Base-by-base conservation (phyloP, 192 early-diverging fungal genomes). In the Coemansia sp. region DNA sequence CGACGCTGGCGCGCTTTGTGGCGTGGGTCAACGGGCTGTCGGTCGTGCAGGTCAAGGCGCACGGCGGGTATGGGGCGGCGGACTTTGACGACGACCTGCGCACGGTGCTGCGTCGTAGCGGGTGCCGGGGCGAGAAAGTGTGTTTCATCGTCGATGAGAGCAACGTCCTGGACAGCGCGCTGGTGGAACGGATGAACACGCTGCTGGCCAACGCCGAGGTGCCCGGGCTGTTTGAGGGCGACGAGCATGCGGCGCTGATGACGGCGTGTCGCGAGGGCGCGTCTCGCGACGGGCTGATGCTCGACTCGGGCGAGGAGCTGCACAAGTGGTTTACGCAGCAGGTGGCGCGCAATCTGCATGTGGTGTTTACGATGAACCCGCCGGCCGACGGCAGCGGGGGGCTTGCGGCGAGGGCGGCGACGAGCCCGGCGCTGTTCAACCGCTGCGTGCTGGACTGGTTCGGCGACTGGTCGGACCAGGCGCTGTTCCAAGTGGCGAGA, bases 331-430 rank as follows among this genome's bases (percentile, higher is more conserved):
- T 99, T 82, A 96, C 94, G 30, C 87, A 90, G 62, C 97, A 98
- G 78, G 95, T 99, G 57, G 92, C 91, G 87, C 89, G 89, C 59
- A 99, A 99, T 74, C 76, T 99, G 42, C 98, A 99, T 70, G 96
- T 99, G 30, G 96, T 99, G 13, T 99, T 99, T 71, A 99, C 98
- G 13, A 99, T 99, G 98, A 99, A 99, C 75, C 98, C 98, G 16
- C 98, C 98, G 0, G 91, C 94, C 64, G 59, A 32, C 26, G 52
- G 52, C 8, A 93, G 87, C 21, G 96, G 93, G 28, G 66, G 72
- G 2, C 84, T 99, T 19, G 94, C 93, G 4, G 90, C 91, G 19
- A 91, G 96, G 33, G 95, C 97, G 0, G 96, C 98, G 17, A 98
- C 97, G 4, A 98, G 96, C 11, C 98, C 98, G 37, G 98, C 98